Evolutionary conservation across 2,329 filamentous ascomycete species (phyloP).

Genomic region (Penicillium psychrosexuale): DNA sequence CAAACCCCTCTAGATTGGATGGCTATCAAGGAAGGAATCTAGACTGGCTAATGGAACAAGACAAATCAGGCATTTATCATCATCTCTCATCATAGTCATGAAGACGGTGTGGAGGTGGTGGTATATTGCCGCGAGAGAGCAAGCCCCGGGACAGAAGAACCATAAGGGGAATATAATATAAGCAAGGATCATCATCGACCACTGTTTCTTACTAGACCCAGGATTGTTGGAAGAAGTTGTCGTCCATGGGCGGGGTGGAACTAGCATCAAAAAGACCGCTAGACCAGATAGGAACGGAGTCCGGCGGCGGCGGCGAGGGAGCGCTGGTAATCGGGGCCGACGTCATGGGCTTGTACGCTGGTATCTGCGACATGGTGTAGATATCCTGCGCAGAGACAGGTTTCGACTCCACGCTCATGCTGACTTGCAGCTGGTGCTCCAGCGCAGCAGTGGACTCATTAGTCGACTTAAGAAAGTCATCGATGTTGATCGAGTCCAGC

Average conservation of each 20-base stretch:
- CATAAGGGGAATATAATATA: conserved; percentile 7
- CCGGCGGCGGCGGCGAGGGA: conserved; percentile 23
- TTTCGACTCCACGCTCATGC: conserved; percentile 37
- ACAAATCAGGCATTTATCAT: conserved; percentile 41
- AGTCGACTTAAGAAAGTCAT: conserved; percentile 44
- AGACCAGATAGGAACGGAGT: conserved; percentile 34
- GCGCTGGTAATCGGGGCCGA: conserved; percentile 16
- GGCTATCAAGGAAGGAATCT: conserved; percentile 31
- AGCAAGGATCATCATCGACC: conserved; percentile 9
- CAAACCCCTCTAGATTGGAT: conserved; percentile 31
- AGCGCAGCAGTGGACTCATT: conserved; percentile 41
- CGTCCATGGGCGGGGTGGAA: conserved; percentile 29
- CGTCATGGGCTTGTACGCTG: conserved; percentile 23
- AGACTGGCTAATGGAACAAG: conserved; percentile 36
- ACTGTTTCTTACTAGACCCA: conserved; percentile 27
- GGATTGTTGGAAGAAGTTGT: conserved; percentile 31
- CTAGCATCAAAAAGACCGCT: conserved; percentile 32
- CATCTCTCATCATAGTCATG: conserved; percentile 47
- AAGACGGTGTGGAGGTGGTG: conserved; percentile 44
- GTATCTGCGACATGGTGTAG: conserved; percentile 29
- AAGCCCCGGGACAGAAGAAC: conserved; percentile 18
- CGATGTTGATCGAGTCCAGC: conserved; percentile 43
- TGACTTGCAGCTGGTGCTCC: conserved; percentile 41
- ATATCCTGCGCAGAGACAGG: conserved; percentile 28
- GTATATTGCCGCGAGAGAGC: conserved; percentile 33